Evolutionary conservation across 164 flowering plant genomes (phyloP).

Genomic region (Nymphaea thermarum): DNA sequence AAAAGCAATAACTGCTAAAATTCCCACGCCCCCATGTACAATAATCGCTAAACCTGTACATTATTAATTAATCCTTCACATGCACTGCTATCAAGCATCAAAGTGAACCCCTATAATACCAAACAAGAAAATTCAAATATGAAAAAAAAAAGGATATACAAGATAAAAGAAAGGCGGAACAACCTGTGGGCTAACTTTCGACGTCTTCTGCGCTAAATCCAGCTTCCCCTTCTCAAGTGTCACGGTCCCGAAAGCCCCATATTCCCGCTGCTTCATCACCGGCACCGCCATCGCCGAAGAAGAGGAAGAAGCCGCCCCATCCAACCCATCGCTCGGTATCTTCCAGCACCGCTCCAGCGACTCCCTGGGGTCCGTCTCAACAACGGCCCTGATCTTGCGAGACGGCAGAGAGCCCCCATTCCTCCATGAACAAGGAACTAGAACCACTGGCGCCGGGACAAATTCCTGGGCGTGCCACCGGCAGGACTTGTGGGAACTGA

Average conservation of each 20-base stretch:
- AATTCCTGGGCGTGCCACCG: neutral
- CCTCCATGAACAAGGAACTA: constrained; percentile 4
- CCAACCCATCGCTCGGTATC: constrained; percentile 12
- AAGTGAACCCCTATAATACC: too few relatives aligned
- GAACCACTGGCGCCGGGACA: neutral
- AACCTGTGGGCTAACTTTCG: constrained; percentile 59
- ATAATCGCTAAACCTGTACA: too few relatives aligned
- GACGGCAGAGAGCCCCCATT: neutral
- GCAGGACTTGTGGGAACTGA: neutral
- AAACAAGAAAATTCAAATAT: neutral
- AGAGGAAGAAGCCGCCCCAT: constrained; percentile 12
- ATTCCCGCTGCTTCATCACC: constrained; percentile 50
- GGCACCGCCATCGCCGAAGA: constrained; percentile 19
- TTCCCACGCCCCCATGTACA: too few relatives aligned
- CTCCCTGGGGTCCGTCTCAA: constrained; percentile 33
- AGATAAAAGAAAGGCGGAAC: constrained; percentile 4
- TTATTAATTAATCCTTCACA: too few relatives aligned
- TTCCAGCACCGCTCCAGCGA: constrained; percentile 51
- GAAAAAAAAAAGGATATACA: neutral
- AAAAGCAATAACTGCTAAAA: too few relatives aligned
- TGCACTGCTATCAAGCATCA: too few relatives aligned
- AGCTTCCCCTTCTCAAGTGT: constrained; percentile 86
- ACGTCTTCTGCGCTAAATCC: constrained; percentile 44
- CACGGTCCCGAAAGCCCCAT: constrained; percentile 58
- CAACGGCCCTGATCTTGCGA: constrained; percentile 14